Conservation (phyloP, 1,139 yeast species). For the Arxiozyma slooffiae region DNA sequence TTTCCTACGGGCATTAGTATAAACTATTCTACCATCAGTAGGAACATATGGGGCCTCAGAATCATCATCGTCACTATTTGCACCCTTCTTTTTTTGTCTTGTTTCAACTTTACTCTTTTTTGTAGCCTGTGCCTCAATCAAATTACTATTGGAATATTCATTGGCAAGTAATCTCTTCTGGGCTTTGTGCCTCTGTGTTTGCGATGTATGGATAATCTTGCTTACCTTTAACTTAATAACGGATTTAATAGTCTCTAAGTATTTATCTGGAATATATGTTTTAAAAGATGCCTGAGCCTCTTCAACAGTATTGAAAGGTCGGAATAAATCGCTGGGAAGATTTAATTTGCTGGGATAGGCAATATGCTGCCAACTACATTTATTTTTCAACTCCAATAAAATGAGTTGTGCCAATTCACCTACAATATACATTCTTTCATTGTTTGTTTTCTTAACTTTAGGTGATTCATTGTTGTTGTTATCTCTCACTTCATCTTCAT, state of each 20-base stretch:
- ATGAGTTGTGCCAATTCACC: constrained; percentile 67
- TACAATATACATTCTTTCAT: constrained; percentile 43
- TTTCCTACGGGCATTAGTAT: constrained; percentile 30
- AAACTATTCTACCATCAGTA: constrained; percentile 18
- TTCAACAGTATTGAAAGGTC: constrained; percentile 38
- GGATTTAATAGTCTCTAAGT: constrained; percentile 15
- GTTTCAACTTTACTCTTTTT: neutral
- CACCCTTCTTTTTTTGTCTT: constrained; percentile 7
- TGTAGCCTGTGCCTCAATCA: neutral
- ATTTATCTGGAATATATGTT: constrained; percentile 19
- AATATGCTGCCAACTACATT: constrained; percentile 57
- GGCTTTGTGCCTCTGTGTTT: constrained; percentile 25
- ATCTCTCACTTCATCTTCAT: constrained; percentile 14
- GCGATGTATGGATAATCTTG: constrained; percentile 22
- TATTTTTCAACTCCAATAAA: constrained; percentile 49
- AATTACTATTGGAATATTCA: constrained; percentile 15
- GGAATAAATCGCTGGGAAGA: constrained; percentile 55
- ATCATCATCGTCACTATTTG: constrained; percentile 6
- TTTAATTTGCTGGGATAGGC: constrained; percentile 76
- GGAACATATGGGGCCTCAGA: constrained; percentile 3
- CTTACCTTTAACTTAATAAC: constrained; percentile 25
- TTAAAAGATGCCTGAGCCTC: constrained; percentile 32
- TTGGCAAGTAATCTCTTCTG: constrained; percentile 25
- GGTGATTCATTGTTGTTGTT: constrained; percentile 15
- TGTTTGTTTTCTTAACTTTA: constrained; percentile 11